A percentile compares a stretch with the other conserved stretches of the same genome.
These are phyloP conservation scores for Spergularia azorica DNA, from an alignment of 179 eudicot genomes.

Conservation along the genomic window DNA sequence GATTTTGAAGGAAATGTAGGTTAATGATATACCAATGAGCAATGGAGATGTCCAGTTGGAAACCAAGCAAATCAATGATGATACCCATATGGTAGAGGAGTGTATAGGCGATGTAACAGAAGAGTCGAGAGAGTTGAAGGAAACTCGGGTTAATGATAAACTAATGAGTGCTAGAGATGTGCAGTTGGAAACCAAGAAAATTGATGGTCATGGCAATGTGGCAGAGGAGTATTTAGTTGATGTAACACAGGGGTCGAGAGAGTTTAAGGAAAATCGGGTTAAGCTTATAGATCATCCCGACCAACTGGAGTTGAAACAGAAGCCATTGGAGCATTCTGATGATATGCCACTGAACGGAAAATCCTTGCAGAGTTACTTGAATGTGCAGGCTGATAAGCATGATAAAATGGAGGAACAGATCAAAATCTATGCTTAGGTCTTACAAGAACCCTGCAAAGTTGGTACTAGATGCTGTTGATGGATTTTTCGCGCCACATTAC, in stretches of 20 bases:
- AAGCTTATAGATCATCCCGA: neutral
- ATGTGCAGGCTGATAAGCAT: conserved; percentile 28
- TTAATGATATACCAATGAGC: too few relatives aligned
- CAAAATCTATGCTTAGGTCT: conserved; percentile 24
- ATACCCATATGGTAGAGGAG: neutral
- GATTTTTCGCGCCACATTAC: conserved; percentile 41
- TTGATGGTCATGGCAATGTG: conserved; percentile 18
- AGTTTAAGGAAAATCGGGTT: too few relatives aligned
- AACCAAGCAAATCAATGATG: conserved; percentile 11
- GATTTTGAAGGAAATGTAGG: too few relatives aligned
- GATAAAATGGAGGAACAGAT: conserved; percentile 27
- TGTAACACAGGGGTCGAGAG: neutral
- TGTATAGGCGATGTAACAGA: conserved; percentile 5
- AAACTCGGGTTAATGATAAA: neutral
- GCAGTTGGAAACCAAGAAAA: neutral
- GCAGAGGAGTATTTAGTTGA: conserved; percentile 1
- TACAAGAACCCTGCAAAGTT: conserved; percentile 32
- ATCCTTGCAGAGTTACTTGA: conserved; percentile 34
- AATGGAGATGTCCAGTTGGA: neutral
- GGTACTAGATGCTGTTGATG: conserved; percentile 43
- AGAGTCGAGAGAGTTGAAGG: too few relatives aligned
- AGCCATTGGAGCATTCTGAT: neutral
- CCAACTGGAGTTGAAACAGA: neutral
- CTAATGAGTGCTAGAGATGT: neutral
- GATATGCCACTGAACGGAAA: conserved; percentile 28